phyloP scores from a whole-genome alignment of 768 basidiomycete species.

The Tylopilus felleus region DNA sequence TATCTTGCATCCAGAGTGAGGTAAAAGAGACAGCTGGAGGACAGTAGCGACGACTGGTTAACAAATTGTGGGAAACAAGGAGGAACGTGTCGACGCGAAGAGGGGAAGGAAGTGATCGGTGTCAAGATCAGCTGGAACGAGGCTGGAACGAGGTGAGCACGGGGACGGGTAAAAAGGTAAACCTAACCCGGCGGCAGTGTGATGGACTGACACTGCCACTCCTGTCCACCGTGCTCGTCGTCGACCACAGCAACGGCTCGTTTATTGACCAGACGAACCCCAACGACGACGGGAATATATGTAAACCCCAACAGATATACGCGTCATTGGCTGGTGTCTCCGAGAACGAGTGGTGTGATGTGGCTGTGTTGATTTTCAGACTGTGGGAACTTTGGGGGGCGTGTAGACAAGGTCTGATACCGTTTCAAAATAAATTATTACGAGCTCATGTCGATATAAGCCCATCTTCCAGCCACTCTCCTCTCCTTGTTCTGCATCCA shows the following conservation, averaged over 20 bases:
- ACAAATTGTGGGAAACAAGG: background rate
- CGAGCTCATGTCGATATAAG: constrained; percentile 11
- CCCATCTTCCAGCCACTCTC: background rate
- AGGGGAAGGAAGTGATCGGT: background rate
- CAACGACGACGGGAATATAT: background rate
- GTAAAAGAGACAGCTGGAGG: constrained; percentile 6
- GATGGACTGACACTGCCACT: background rate
- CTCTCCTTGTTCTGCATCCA: constrained; percentile 14
- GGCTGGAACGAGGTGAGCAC: constrained; percentile 10
- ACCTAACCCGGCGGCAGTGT: background rate
- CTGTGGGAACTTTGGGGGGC: constrained; percentile 32
- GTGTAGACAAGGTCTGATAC: constrained; percentile 24
- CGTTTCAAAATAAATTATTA: constrained; percentile 14
- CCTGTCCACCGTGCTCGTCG: background rate
- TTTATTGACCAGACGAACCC: background rate
- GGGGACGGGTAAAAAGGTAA: background rate
- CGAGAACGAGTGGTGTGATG: constrained; percentile 6
- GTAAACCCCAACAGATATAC: background rate
- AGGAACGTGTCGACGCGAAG: constrained; percentile 8
- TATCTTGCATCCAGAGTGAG: background rate
- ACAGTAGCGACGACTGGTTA: background rate
- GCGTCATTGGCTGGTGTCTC: background rate
- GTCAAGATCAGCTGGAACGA: constrained; percentile 1
- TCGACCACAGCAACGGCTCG: background rate
- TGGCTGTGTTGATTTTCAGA: constrained; percentile 29